Evolutionary conservation across 176 grass and related monocot species (phyloP).

Genomic region (Oryza punctata): DNA sequence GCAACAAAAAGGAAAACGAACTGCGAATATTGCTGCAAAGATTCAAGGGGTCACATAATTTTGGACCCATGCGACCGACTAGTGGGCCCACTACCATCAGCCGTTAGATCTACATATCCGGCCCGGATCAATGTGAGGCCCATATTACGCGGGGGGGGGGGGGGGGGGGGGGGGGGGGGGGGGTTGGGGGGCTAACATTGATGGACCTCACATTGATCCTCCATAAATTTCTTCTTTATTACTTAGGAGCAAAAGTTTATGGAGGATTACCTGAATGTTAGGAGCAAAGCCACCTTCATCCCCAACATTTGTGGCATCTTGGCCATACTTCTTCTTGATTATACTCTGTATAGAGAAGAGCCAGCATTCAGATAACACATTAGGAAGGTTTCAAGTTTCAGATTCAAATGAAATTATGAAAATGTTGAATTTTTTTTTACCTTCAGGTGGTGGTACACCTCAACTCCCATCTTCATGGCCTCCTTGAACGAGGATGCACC

Average conservation of each 20-base stretch:
- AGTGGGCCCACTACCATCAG: no score
- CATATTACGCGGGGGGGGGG: no score
- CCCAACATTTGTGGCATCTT: conserved; percentile 96
- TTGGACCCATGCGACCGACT: no score
- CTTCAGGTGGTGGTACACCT: conserved; percentile 96
- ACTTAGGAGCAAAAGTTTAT: not conserved
- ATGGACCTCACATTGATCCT: no score
- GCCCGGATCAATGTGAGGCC: no score
- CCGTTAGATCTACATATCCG: no score
- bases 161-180: no score
- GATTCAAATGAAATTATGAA: not conserved
- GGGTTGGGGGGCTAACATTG: no score
- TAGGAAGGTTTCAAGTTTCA: not conserved
- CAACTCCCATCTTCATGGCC: conserved; percentile 96
- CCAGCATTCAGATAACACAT: not conserved
- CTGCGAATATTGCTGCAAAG: no score
- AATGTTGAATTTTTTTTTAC: conserved; percentile 20
- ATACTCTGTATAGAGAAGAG: conserved; percentile 49
- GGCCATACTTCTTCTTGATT: conserved; percentile 98
- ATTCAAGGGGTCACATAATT: no score
- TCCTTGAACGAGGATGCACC: conserved; percentile 92
- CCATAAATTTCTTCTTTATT: no score
- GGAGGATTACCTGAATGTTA: conserved; percentile 76
- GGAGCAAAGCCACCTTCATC: conserved; percentile 98
- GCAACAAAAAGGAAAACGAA: not conserved